Evolutionary conservation across 2,329 filamentous ascomycete genomes (phyloP).

Genomic region (Trichoderma semiorbis): DNA sequence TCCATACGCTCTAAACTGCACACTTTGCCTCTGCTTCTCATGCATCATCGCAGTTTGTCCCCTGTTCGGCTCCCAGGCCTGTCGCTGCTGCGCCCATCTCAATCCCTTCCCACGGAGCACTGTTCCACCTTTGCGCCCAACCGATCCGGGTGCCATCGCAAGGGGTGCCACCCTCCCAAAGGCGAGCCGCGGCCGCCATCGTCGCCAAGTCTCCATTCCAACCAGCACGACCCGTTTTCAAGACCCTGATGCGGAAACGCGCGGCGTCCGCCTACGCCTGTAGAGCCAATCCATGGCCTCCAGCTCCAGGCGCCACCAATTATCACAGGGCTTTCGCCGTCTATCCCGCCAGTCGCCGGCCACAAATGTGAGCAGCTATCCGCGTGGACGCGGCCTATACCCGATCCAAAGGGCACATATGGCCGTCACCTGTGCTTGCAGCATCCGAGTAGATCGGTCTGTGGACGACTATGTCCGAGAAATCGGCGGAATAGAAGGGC

Average conservation of each 20-base stretch:
- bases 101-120: neutral
- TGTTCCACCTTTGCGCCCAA: constrained; percentile 11
- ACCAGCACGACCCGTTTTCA: constrained; percentile 1
- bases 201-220: constrained; percentile 9
- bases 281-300: neutral
- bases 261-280: neutral
- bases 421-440: neutral
- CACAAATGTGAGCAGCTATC: constrained; percentile 12
- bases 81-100: constrained; percentile 6
- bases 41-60: neutral
- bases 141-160: constrained; percentile 10
- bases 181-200: constrained; percentile 16
- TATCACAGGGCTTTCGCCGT: constrained; percentile 8
- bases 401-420: neutral
- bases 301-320: constrained; percentile 9
- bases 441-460: neutral
- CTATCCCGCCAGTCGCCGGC: constrained; percentile 10
- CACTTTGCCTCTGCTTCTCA: neutral
- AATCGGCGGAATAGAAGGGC: neutral
- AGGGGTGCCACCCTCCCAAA: constrained; percentile 9
- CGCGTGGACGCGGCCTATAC: constrained; percentile 4
- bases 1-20: neutral
- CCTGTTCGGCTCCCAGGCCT: neutral
- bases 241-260: constrained; percentile 7
- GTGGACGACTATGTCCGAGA: neutral